Conservation (phyloP, 192 early-diverging fungal genomes). For the Coemansia sp. region DNA sequence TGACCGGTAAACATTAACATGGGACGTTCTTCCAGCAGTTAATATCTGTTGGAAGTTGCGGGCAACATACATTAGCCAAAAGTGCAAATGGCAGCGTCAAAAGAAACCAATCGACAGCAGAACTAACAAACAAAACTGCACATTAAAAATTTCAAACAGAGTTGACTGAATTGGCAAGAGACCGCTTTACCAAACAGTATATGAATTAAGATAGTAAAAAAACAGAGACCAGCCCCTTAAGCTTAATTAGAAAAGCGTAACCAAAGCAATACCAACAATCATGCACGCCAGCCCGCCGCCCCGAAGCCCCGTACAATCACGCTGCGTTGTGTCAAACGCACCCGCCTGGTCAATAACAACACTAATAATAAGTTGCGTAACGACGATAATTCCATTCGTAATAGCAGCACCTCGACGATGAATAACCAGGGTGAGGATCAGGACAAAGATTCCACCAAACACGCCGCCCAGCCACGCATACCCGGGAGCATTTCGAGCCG, state of each 20-base stretch:
- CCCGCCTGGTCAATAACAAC: constrained; percentile 49
- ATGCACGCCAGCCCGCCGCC: constrained; percentile 52
- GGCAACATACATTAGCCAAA: no score
- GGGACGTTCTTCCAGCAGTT: no score
- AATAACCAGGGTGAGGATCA: constrained; percentile 51
- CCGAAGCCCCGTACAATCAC: constrained; percentile 35
- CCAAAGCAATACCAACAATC: constrained; percentile 54
- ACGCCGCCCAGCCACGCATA: constrained; percentile 54
- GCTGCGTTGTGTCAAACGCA: constrained; percentile 37
- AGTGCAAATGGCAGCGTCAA: no score
- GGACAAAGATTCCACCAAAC: constrained; percentile 51
- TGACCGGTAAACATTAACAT: no score
- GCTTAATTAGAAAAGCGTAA: constrained; percentile 38
- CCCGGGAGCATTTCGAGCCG: constrained; percentile 22
- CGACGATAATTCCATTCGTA: constrained; percentile 52
- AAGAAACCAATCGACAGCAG: no score
- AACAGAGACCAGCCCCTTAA: background rate
- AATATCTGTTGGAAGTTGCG: no score
- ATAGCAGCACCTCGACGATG: constrained; percentile 53
- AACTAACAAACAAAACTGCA: no score
- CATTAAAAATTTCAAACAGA: background rate
- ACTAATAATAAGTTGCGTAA: constrained; percentile 51
- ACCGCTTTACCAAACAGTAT: background rate
- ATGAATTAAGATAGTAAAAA: background rate
- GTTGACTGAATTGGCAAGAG: background rate